A percentile compares a stretch with the other conserved stretches of the same genome.
Conservation (phyloP, 2,329 filamentous ascomycete species). For the Monosporascus sp. region DNA sequence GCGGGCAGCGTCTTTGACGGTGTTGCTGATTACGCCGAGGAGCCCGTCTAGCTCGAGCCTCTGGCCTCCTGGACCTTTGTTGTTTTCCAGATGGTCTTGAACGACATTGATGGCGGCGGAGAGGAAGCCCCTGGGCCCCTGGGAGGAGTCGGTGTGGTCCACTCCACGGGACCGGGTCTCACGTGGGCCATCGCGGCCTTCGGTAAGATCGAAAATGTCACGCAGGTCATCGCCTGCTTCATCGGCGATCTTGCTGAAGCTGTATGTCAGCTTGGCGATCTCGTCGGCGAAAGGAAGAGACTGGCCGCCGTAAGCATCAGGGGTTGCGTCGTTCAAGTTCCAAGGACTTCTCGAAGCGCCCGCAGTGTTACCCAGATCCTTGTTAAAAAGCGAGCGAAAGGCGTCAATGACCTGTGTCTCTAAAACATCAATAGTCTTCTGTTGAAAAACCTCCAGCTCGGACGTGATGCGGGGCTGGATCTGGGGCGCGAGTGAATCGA, state of each 20-base stretch:
- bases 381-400: constrained; percentile 39
- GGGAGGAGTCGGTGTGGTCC: constrained; percentile 6
- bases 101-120: constrained; percentile 36
- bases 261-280: constrained; percentile 35
- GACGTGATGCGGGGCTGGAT: constrained; percentile 40
- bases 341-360: constrained; percentile 9
- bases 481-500: constrained; percentile 41
- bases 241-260: constrained; percentile 34
- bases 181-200: constrained; percentile 16
- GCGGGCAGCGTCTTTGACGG: constrained; percentile 38
- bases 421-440: constrained; percentile 40
- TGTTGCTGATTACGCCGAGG: constrained; percentile 36
- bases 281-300: constrained; percentile 42
- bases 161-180: constrained; percentile 25
- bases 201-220: constrained; percentile 39
- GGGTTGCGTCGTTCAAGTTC: constrained; percentile 28
- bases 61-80: constrained; percentile 23
- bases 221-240: constrained; percentile 37
- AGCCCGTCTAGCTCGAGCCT: constrained; percentile 37
- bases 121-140: constrained; percentile 32
- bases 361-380: constrained; percentile 17
- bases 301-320: constrained; percentile 35
- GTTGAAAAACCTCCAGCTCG: constrained; percentile 39
- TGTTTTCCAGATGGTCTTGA: constrained; percentile 35
- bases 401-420: constrained; percentile 39